Evolutionary conservation across 805 yeast genomes (phyloP).

Genomic region (Monosporozyma unispora): DNA sequence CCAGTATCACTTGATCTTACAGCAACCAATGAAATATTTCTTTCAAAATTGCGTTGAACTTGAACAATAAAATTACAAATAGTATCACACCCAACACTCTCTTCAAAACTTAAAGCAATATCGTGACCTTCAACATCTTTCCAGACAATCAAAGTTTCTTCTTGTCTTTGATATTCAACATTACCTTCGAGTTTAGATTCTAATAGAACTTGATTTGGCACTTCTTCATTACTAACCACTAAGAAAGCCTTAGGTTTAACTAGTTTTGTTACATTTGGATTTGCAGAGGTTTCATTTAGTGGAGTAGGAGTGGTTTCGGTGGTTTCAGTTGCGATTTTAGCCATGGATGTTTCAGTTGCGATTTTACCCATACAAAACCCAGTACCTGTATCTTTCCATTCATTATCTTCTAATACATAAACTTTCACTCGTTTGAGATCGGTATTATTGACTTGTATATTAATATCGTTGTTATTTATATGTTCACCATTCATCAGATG

Average conservation of each 20-base stretch:
- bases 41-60: conserved; percentile 54
- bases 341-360: too few species aligned
- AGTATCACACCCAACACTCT: conserved; percentile 77
- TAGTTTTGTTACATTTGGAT: conserved; percentile 8
- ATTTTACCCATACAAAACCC: conserved; percentile 69
- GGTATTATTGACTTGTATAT: conserved; percentile 10
- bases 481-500: neutral
- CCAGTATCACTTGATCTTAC: conserved; percentile 41
- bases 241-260: conserved; percentile 41
- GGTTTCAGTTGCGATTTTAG: too few species aligned
- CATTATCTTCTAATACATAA: conserved; percentile 70
- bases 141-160: conserved; percentile 92
- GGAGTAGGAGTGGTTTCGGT: conserved; percentile 9
- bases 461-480: neutral
- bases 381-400: conserved; percentile 89
- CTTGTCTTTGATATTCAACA: conserved; percentile 85
- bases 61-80: conserved; percentile 71
- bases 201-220: conserved; percentile 49
- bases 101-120: conserved; percentile 87
- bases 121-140: conserved; percentile 61
- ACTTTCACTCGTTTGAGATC: conserved; percentile 79
- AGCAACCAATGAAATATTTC: conserved; percentile 64
- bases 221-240: conserved; percentile 62
- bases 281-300: conserved; percentile 8
- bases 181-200: conserved; percentile 61